Conservation (phyloP, 1,284 basidiomycete genomes). For the Vanrija sp. region DNA sequence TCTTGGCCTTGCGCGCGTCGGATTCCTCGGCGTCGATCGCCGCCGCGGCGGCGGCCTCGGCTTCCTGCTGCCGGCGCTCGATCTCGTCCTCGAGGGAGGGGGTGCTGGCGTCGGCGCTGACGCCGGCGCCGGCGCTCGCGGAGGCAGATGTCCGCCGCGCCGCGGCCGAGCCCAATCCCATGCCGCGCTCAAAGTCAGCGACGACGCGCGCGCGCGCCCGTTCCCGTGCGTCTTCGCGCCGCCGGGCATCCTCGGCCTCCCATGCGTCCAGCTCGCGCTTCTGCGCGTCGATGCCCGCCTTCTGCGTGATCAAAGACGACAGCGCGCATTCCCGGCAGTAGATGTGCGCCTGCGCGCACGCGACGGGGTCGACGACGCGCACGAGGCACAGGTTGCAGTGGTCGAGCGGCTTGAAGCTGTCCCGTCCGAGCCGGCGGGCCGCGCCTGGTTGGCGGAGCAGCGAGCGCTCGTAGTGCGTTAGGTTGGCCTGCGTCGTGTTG, state of each 20-base stretch:
- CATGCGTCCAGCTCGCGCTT: slow-evolving; percentile 70
- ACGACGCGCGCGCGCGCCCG: slow-evolving; percentile 80
- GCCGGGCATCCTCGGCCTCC: slow-evolving; percentile 69
- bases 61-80: slow-evolving; percentile 67
- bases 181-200: slow-evolving; percentile 74
- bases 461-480: slow-evolving; percentile 47
- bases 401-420: slow-evolving; percentile 84
- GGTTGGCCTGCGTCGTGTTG: slow-evolving; percentile 46
- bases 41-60: slow-evolving; percentile 75
- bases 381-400: slow-evolving; percentile 80
- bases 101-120: slow-evolving; percentile 6
- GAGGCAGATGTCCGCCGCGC: neutral
- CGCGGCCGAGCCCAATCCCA: slow-evolving; percentile 53
- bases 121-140: neutral
- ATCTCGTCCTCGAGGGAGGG: slow-evolving; percentile 37
- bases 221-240: slow-evolving; percentile 61
- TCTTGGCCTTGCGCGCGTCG: slow-evolving; percentile 73
- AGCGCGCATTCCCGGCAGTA: slow-evolving; percentile 78
- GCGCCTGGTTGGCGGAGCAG: slow-evolving; percentile 37
- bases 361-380: slow-evolving; percentile 69
- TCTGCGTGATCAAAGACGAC: slow-evolving; percentile 57
- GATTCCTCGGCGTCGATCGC: slow-evolving; percentile 75
- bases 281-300: slow-evolving; percentile 80
- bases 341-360: slow-evolving; percentile 78
- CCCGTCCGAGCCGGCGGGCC: slow-evolving; percentile 74